phyloP scores from a whole-genome alignment of 2,329 filamentous ascomycete species.

The Fusarium nodosum region DNA sequence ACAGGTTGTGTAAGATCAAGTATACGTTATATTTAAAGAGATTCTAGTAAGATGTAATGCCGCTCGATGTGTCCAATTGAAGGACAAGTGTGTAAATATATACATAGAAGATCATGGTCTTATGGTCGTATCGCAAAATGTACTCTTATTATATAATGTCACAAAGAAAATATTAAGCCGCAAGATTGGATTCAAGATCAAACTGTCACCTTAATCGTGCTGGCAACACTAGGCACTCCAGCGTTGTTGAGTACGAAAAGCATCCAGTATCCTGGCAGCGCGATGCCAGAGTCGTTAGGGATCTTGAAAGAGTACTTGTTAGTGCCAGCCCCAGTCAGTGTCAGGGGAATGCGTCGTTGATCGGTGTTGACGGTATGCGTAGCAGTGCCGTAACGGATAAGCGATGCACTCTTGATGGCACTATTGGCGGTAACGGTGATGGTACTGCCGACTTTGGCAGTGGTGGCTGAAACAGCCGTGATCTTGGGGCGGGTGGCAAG shows the following conservation, averaged over 20 bases:
- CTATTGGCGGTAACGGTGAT: constrained; percentile 27
- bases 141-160: constrained; percentile 4
- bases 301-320: constrained; percentile 38
- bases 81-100: constrained; percentile 17
- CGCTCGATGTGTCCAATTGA: constrained; percentile 5
- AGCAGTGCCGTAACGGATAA: constrained; percentile 41
- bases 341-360: constrained; percentile 40
- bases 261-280: constrained; percentile 45
- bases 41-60: constrained; percentile 15
- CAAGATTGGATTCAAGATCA: not conserved
- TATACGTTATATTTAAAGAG: not conserved
- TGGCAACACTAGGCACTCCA: constrained; percentile 40
- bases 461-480: constrained; percentile 20
- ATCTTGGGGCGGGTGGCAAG: constrained; percentile 37
- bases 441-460: constrained; percentile 33
- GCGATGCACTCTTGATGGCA: constrained; percentile 29
- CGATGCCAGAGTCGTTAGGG: constrained; percentile 36
- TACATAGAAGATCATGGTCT: constrained; percentile 19
- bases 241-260: constrained; percentile 38
- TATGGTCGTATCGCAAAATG: not conserved
- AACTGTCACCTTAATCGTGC: constrained; percentile 35
- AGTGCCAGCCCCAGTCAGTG: constrained; percentile 16
- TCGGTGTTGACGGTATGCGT: constrained; percentile 44
- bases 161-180: not conserved
- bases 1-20: not conserved